Percentiles rank a stretch among this genome's conserved stretches.
Evolutionary conservation across 2,329 filamentous ascomycete genomes (phyloP).

Genomic region (Phaeosphaeria sp.): DNA sequence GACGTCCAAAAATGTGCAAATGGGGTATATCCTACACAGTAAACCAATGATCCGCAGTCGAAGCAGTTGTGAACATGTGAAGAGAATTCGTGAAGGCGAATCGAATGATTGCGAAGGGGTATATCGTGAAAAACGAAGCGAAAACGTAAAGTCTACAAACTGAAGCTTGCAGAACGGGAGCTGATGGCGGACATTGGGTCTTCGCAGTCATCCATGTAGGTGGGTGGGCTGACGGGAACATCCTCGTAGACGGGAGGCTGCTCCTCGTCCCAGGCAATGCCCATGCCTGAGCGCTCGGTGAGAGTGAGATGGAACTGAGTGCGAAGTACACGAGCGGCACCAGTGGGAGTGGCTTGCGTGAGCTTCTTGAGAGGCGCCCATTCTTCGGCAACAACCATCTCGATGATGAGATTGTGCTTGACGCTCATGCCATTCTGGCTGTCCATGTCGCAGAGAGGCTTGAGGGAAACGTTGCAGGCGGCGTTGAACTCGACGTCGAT

Average conservation of each 20-base stretch:
- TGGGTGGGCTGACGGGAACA: constrained; percentile 83
- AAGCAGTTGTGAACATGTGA: constrained; percentile 22
- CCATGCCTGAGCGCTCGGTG: constrained; percentile 83
- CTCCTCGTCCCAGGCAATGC: constrained; percentile 97
- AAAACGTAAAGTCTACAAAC: constrained; percentile 16
- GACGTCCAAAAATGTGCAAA: constrained; percentile 1
- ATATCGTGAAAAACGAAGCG: constrained; percentile 9
- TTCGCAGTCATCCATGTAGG: constrained; percentile 48
- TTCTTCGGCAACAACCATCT: constrained; percentile 94
- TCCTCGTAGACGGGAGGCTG: constrained; percentile 93
- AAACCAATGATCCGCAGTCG: constrained; percentile 21
- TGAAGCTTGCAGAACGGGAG: constrained; percentile 35
- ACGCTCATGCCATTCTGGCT: constrained; percentile 77
- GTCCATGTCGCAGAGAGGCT: constrained; percentile 79
- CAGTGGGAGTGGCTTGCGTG: constrained; percentile 81
- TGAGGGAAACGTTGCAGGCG: constrained; percentile 64
- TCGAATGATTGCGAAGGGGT: constrained; percentile 1
- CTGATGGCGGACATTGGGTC: constrained; percentile 24
- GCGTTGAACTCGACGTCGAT: constrained; percentile 83
- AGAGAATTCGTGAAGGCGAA: constrained; percentile 26
- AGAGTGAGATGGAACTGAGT: constrained; percentile 88
- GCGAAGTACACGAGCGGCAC: constrained; percentile 85
- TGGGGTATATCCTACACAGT: constrained; percentile 38
- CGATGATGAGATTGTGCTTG: constrained; percentile 84
- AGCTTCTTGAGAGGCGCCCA: constrained; percentile 74